Evolutionary conservation across 164 flowering plant species (phyloP), one percentile per base, ranked within the genome.

Genomic region (Nymphaea thermarum): DNA sequence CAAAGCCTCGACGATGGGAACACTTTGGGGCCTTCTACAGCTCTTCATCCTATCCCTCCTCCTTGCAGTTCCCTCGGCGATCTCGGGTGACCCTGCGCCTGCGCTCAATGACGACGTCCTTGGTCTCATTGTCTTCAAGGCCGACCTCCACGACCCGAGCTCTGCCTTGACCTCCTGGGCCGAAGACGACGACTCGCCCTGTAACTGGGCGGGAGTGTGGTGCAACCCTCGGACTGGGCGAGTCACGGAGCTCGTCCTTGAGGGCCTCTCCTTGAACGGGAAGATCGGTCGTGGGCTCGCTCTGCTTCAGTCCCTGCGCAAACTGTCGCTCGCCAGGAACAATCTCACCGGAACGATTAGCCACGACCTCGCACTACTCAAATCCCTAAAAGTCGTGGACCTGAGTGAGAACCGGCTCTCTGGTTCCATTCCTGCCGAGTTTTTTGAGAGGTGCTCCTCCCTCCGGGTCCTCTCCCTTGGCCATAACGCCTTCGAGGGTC

Each of bases 71-170:
- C 14, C 57, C 6, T 25, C 43, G 10, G 86, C 73, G 61, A 72
- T 74, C 71, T 81, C 90, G n/a, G 63, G 80, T 44, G 85, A 72
- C 77, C 85, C 87, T 3, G 64, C 87, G 36, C 36, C 36, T 25
- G 36, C 36, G 15, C 69, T 88, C 17, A 90, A 84, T 70, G 96
- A 86, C 62, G 98, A 93, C 67, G 91, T 90, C 16, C 75, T 90
- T 70, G 98, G 97, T 43, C 77, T 93, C 70, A 87, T 93, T 17
- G 97, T 87, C 61, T 90, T 93, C 76, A 93, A 90, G 73, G 92
- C 93, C 8, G 94, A 85, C 68, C 66, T 93, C 64, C 72, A 76
- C 75, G 96, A 93, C 77, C 97, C 97, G 18, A 65, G 76, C 5
- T 76, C 74, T 10, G 84, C 82, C 73, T 79, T 93, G 16, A 67